Base-by-base conservation (phyloP, 176 grass and related monocot species). In the Poa pratensis region DNA sequence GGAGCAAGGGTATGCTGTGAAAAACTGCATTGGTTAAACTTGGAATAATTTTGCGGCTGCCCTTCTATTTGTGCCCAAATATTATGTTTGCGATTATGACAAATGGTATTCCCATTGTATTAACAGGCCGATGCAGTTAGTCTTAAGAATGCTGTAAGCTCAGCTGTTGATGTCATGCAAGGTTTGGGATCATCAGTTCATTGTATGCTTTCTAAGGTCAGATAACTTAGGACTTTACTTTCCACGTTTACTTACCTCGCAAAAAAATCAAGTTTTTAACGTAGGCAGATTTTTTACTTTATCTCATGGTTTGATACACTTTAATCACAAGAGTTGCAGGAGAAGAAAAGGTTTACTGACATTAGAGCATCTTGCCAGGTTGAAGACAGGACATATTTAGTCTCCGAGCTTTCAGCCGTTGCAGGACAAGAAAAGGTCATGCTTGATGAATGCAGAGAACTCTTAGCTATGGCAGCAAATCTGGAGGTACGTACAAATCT, bases 161-260 rank as follows among this genome's bases (percentile, higher is more conserved):
- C 97, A 67, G 88, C 90, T 48, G 82, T 99, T 84, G 92, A 99
- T 88, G 84, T 91, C 75, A 99, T 99, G 97, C 91, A 99, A 86
- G 84, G 84, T 71, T 89, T 99, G 92, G 88, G 90, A 52, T 92
- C 91, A 57, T 92, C 97, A 19, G 87, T 96, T 86, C 81, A 32
- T 77, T 86, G 78, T 78, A 88, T 99, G 84, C 39, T 92, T 82
- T 75, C 85, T 20, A 99, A 99, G 97, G 97, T 99, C 75, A 86
- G 80, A 66, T 73, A 76, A 11, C 37, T 79, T 73, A 6, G 11
- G n/a, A 26, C 53, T 69, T 26, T 28, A 75, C 20, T 65, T 19
- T 65, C 67, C 40, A 70, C 0, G 53, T 87, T 48, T 49, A 40
- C 58, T 35, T 75, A 8, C 86, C 11, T 62, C 1, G 60, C 30